phyloP scores from a whole-genome alignment of 306 rosid species.

The Castanospermum australe region DNA sequence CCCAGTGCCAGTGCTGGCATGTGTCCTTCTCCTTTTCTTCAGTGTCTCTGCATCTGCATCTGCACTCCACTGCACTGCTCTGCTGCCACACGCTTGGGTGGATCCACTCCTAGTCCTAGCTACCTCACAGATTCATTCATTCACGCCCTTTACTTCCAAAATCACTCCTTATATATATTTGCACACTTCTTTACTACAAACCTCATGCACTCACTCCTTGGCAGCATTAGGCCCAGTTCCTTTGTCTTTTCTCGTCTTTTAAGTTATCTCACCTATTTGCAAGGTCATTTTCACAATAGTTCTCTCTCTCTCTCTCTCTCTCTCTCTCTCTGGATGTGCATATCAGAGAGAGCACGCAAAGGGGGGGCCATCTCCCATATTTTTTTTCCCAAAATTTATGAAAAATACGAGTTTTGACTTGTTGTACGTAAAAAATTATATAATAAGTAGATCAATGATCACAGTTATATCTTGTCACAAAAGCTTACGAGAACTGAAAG shows the following conservation, averaged over 20 bases:
- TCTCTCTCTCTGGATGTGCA: not conserved
- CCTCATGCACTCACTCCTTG: conserved; percentile 16
- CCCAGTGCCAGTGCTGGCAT: conserved; percentile 36
- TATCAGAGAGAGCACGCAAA: not conserved
- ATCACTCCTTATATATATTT: conserved; percentile 29
- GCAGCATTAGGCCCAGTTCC: conserved; percentile 12
- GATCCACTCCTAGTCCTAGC: conserved; percentile 34
- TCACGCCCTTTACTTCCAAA: conserved; percentile 23
- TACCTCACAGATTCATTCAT: not conserved
- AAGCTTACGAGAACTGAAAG: no score
- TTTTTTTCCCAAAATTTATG: no score
- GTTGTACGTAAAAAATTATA: no score
- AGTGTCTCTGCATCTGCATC: conserved; percentile 27
- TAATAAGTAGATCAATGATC: no score
- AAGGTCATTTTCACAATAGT: conserved; percentile 1
- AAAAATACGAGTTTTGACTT: no score
- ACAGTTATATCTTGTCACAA: no score
- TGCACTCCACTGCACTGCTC: conserved; percentile 28
- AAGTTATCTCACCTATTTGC: not conserved
- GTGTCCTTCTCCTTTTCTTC: conserved; percentile 33
- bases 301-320: not conserved
- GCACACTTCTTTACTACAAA: conserved; percentile 17
- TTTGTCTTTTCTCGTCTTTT: not conserved
- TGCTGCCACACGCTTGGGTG: conserved; percentile 63
- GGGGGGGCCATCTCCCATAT: not conserved